A percentile compares a stretch with the other conserved stretches of the same genome.
phyloP scores from a whole-genome alignment of 208 protist genomes.

The Phytomonas serpens region DNA sequence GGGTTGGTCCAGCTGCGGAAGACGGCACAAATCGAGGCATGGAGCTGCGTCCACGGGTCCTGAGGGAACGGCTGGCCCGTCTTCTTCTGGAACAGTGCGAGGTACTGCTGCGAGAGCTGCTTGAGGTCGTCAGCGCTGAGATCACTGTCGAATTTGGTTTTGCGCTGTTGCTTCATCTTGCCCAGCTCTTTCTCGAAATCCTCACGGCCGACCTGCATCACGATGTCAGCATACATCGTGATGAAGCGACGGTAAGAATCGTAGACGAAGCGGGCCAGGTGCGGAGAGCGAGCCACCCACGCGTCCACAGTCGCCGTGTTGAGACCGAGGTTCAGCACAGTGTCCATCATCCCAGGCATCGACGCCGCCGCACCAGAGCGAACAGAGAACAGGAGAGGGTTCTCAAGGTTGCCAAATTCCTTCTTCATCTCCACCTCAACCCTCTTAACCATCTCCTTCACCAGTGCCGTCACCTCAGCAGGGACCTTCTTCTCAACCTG shows the following conservation, averaged over 20 bases:
- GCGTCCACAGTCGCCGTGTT: slow-evolving; percentile 81
- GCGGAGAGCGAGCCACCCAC: slow-evolving; percentile 45
- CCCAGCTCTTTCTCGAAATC: slow-evolving; percentile 82
- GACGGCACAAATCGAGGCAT: slow-evolving; percentile 83
- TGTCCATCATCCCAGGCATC: slow-evolving; percentile 96
- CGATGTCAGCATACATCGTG: slow-evolving; percentile 93
- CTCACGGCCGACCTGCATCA: slow-evolving; percentile 80
- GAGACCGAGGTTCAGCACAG: slow-evolving; percentile 92
- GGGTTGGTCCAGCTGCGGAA: slow-evolving; percentile 90
- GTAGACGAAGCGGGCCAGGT: slow-evolving; percentile 88
- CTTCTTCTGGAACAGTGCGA: slow-evolving; percentile 54
- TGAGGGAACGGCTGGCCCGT: slow-evolving; percentile 77
- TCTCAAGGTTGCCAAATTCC: slow-evolving; percentile 70
- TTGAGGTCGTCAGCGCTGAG: slow-evolving; percentile 74
- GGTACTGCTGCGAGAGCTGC: slow-evolving; percentile 56
- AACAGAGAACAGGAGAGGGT: slow-evolving; percentile 92
- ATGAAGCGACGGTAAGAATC: slow-evolving; percentile 95
- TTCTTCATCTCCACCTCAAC: slow-evolving; percentile 84
- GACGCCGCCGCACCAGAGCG: slow-evolving; percentile 91
- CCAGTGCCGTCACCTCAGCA: slow-evolving; percentile 46
- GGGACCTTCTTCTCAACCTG: slow-evolving; percentile 56
- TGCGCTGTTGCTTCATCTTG: slow-evolving; percentile 62
- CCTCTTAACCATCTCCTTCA: slow-evolving; percentile 45
- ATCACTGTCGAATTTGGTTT: slow-evolving; percentile 79
- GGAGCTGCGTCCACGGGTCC: slow-evolving; percentile 84